Base-by-base conservation (phyloP, 306 rosid genomes). In the Castanopsis chinensis region DNA sequence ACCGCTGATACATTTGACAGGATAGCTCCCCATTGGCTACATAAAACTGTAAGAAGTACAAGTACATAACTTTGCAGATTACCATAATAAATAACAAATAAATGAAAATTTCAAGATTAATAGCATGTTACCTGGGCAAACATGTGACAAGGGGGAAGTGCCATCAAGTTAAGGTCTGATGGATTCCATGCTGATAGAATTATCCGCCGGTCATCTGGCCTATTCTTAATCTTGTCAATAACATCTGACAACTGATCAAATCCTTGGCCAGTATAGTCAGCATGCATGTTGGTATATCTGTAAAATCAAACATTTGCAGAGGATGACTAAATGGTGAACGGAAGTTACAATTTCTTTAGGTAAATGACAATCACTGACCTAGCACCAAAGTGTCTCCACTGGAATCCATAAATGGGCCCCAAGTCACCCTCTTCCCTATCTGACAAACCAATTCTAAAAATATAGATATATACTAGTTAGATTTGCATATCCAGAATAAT, bases 1-100 rank as follows among this genome's bases (percentile, higher is more conserved):
- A 82, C 56, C 27, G 74, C 69, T 77, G 78, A 65, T 71, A 76
- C 78, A 78, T 55, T 54, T 82, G 81, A 63, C 81, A 77, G 28
- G 78, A 77, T 28, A 78, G 64, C 71, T 78, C 86, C 59, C 82
- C 82, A 56, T 82, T 83, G 69, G 76, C 86, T 59, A 55, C 72
- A 63, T 68, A 21, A 6, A 82, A 77, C 85, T 71, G 78, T 52
- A 60, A 72, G 4, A 21, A 10, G 5, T 18, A 43, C 21, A 6
- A 57, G 5, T 13, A 25, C 69, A 25, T 6, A 18, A 55, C 21
- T n/a, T 58, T 71, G 28, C 7, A 32, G 25, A 11, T 54, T 35
- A 4, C 45, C 6, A 68, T 27, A 51, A 32, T 33, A 70, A 54
- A 72, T 3, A 72, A 72, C 61, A 32, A 10, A 32, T 6, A 35